Conservation (phyloP, 2,329 filamentous ascomycete species). For the Uncinocarpus reesii region DNA sequence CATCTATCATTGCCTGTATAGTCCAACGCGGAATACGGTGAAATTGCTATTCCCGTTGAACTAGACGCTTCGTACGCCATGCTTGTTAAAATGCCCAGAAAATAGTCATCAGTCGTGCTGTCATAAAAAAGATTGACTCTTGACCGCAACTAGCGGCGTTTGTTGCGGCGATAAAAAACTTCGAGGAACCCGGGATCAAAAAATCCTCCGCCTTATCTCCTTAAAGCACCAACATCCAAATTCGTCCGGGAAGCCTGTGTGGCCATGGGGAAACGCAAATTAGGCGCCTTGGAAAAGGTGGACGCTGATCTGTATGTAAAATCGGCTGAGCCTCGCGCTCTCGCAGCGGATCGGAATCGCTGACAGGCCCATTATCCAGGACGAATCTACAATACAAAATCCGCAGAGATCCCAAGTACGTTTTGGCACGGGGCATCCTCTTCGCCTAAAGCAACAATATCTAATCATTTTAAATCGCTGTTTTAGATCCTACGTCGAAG, state of each 20-base stretch:
- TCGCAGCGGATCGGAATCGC: neutral
- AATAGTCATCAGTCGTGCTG: neutral
- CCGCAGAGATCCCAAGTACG: conserved; percentile 67
- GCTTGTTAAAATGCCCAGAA: no score
- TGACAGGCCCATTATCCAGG: conserved; percentile 34
- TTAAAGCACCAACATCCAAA: neutral
- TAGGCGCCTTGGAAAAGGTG: conserved; percentile 87
- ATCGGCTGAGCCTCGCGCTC: conserved; percentile 8
- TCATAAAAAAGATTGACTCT: neutral
- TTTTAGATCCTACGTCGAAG: conserved; percentile 70
- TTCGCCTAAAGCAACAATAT: neutral
- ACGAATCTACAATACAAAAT: conserved; percentile 89
- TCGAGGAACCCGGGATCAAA: neutral
- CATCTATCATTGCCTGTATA: neutral
- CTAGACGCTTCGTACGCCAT: no score
- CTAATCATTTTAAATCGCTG: neutral
- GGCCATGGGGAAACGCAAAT: conserved; percentile 72
- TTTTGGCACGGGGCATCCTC: conserved; percentile 13
- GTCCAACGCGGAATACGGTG: no score
- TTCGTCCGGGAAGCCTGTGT: neutral
- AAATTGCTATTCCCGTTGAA: no score
- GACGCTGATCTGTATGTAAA: conserved; percentile 68
- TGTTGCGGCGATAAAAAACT: neutral
- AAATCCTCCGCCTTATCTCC: neutral
- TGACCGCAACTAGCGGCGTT: neutral